Conservation (phyloP, 1,139 yeast genomes). For the Suhomyces atakaporum region DNA sequence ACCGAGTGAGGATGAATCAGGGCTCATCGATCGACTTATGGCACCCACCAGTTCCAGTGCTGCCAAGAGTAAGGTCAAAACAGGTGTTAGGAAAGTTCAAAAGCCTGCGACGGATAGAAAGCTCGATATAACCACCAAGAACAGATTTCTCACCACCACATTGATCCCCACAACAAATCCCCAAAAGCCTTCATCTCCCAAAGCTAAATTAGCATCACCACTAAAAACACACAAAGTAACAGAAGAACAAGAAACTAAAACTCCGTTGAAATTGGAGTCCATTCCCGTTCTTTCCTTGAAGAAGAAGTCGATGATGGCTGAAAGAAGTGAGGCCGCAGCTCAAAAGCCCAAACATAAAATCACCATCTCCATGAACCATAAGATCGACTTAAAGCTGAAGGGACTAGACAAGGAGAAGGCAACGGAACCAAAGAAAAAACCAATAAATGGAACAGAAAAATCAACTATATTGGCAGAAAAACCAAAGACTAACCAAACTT, state of each 20-base stretch:
- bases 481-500: constrained; percentile 28
- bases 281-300: constrained; percentile 25
- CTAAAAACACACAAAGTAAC: constrained; percentile 12
- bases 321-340: constrained; percentile 32
- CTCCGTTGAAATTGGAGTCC: constrained; percentile 20
- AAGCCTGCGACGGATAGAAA: constrained; percentile 13
- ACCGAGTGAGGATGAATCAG: constrained; percentile 13
- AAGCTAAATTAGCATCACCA: constrained; percentile 17
- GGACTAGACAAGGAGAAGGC: neutral
- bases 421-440: neutral
- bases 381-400: constrained; percentile 18
- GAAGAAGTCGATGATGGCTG: constrained; percentile 36
- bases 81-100: constrained; percentile 5
- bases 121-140: constrained; percentile 20
- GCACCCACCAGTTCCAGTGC: constrained; percentile 36
- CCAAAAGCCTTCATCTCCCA: constrained; percentile 14
- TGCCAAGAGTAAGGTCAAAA: constrained; percentile 23
- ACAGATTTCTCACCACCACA: constrained; percentile 40
- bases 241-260: constrained; percentile 16
- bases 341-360: constrained; percentile 34
- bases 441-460: constrained; percentile 21
- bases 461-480: constrained; percentile 40
- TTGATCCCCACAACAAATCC: constrained; percentile 28
- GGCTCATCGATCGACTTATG: constrained; percentile 23
- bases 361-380: constrained; percentile 31